Base-by-base conservation (phyloP, 305 asterid genomes). In the Fraxinus ornus region DNA sequence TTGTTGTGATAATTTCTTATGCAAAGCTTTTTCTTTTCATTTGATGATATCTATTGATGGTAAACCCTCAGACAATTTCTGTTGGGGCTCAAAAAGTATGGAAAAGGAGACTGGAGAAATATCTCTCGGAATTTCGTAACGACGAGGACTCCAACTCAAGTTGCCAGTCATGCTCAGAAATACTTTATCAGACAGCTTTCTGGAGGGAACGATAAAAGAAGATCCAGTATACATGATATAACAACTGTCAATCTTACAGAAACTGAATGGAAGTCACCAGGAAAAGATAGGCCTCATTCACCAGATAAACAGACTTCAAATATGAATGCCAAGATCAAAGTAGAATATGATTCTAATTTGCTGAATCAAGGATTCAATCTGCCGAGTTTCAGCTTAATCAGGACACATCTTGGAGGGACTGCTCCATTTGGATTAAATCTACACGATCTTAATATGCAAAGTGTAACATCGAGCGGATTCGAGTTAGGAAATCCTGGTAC, bases 101-200 rank as follows among this genome's bases (percentile, higher is more conserved):
- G 98, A 2, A 95, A 95, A 79, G 99, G 99, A 35, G 98, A 94
- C 68, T 95, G 99, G 99, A 79, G 99, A 75, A 95, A 92, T 52
- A 95, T 95, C 7, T 92, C 98, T 1, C 91, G 94, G 41, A 92
- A 91, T 80, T 94, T 92, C 49, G 98, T 94, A 87, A 92, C 94
- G 1, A 86, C 94, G 1, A 86, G 98, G 84, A 92, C 98, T 3
- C 97, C 98, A 33, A 95, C 98, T 3, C 98, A 95, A 83, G 98
- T 95, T 0, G 98, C 98, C 0, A 95, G 98, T 36, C 98, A 94
- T 80, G 98, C 99, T 66, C 98, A 95, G 78, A 95, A 95, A 88
- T 95, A 95, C 76, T 95, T 91, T 52, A 94, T 91, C 84, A 83
- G 99, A 78, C 99, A 95, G 85, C 91, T 88, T 36, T 89, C 97